Conservation (phyloP, 768 basidiomycete species). For the Tephrocybe sp. region DNA sequence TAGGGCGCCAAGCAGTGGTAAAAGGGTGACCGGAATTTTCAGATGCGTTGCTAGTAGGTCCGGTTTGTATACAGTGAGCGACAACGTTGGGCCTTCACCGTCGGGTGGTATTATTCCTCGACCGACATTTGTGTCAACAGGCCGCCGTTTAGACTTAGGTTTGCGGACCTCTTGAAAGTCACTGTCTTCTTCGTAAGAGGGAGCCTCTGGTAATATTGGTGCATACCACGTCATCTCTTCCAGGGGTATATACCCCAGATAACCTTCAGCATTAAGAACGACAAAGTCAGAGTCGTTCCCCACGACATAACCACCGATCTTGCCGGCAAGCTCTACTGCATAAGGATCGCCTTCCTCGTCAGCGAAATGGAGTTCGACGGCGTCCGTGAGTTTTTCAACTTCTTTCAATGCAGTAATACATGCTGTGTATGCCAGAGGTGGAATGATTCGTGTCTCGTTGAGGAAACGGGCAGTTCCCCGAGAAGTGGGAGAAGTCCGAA, state of each 20-base stretch:
- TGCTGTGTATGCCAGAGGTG: conserved; percentile 60
- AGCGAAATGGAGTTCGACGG: conserved; percentile 64
- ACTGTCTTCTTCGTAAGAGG: conserved; percentile 39
- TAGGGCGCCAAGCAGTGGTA: conserved; percentile 77
- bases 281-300: conserved; percentile 85
- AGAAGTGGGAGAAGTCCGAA: conserved; percentile 70
- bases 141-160: conserved; percentile 50
- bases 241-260: conserved; percentile 75
- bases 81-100: conserved; percentile 44
- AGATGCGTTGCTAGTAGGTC: conserved; percentile 61
- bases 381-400: conserved; percentile 32
- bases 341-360: conserved; percentile 85
- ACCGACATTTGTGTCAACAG: conserved; percentile 24
- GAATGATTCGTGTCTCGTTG: conserved; percentile 71
- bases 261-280: conserved; percentile 72
- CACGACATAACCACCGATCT: conserved; percentile 70
- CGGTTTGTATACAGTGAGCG: conserved; percentile 62
- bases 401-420: conserved; percentile 56
- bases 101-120: conserved; percentile 57
- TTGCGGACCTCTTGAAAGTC: conserved; percentile 63
- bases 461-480: conserved; percentile 68
- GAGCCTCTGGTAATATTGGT: conserved; percentile 24
- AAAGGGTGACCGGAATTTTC: conserved; percentile 64
- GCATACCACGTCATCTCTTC: conserved; percentile 73
- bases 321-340: conserved; percentile 80